Percentiles rank a stretch among this genome's conserved stretches.
Evolutionary conservation across 352 stramenopile genomes (phyloP).

Genomic region (Phytopythium delawarense): DNA sequence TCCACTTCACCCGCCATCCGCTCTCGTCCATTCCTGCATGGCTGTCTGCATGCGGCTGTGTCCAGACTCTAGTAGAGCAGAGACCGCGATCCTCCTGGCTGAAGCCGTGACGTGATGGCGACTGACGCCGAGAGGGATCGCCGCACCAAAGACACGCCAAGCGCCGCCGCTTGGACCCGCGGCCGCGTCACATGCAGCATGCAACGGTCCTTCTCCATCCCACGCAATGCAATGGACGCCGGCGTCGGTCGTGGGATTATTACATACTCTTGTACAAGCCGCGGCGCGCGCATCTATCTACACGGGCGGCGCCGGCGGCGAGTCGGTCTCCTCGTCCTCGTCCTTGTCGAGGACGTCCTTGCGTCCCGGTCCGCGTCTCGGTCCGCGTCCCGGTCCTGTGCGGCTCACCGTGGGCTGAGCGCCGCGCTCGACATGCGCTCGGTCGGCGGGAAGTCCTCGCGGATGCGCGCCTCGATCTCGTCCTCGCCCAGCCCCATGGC

Average conservation of each 20-base stretch:
- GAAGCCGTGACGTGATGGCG: no score
- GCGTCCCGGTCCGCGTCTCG: not conserved
- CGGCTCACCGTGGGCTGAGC: slow-evolving; percentile 3
- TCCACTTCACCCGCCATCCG: no score
- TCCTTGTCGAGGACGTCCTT: not conserved
- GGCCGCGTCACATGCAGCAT: no score
- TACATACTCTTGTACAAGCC: not conserved
- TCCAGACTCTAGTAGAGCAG: no score
- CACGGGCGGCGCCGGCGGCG: not conserved
- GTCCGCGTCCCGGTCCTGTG: not conserved
- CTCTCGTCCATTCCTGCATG: no score
- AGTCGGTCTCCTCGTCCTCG: not conserved
- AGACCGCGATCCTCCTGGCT: no score
- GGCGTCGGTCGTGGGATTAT: not conserved
- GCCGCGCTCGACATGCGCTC: slow-evolving; percentile 29
- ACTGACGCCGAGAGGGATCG: no score
- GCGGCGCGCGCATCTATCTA: slow-evolving; percentile 1
- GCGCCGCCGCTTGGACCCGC: no score
- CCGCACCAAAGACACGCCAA: no score
- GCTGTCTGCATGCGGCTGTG: no score
- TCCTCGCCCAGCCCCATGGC: slow-evolving; percentile 49
- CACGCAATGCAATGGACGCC: no score
- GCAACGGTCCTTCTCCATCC: no score
- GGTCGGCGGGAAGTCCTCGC: slow-evolving; percentile 53
- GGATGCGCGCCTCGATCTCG: slow-evolving; percentile 64